These are phyloP conservation scores for Pisolithus albus DNA, from an alignment of 768 basidiomycete species.

Conservation along the genomic window DNA sequence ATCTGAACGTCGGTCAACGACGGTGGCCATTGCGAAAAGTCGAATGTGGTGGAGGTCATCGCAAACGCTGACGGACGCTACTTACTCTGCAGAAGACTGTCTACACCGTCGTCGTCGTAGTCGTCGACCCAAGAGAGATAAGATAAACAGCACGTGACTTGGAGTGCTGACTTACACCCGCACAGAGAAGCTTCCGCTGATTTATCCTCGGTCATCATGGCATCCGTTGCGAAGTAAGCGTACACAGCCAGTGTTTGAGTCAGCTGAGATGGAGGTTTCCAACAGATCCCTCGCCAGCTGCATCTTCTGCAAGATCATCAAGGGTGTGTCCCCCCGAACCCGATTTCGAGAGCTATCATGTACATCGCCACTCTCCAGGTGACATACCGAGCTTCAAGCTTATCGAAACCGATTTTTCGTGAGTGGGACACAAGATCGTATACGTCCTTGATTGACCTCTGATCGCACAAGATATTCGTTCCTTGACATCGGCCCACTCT, in stretches of 20 bases:
- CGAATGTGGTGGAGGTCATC: slow-evolving; percentile 30
- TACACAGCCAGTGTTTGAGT: background rate
- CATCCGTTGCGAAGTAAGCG: slow-evolving; percentile 16
- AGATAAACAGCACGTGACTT: background rate
- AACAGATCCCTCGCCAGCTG: slow-evolving; percentile 55
- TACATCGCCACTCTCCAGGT: slow-evolving; percentile 37
- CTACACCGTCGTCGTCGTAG: too few species aligned
- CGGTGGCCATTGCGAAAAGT: slow-evolving; percentile 72
- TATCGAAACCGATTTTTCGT: slow-evolving; percentile 68
- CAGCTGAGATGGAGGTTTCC: background rate
- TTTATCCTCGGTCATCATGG: background rate
- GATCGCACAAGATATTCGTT: slow-evolving; percentile 59
- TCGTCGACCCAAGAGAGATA: background rate
- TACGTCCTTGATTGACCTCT: background rate
- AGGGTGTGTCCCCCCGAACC: slow-evolving; percentile 42
- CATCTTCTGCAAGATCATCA: slow-evolving; percentile 94
- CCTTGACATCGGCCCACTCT: slow-evolving; percentile 85
- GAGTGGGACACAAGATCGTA: slow-evolving; percentile 21
- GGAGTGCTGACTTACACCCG: too few species aligned
- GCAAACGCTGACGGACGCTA: background rate
- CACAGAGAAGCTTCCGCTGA: too few species aligned
- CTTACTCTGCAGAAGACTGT: too few species aligned
- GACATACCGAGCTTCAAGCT: slow-evolving; percentile 89
- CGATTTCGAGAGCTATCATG: background rate
- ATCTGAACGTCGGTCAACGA: slow-evolving; percentile 50